Conservation (phyloP, 2,329 filamentous ascomycete genomes). For the Fusarium duplospermum region DNA sequence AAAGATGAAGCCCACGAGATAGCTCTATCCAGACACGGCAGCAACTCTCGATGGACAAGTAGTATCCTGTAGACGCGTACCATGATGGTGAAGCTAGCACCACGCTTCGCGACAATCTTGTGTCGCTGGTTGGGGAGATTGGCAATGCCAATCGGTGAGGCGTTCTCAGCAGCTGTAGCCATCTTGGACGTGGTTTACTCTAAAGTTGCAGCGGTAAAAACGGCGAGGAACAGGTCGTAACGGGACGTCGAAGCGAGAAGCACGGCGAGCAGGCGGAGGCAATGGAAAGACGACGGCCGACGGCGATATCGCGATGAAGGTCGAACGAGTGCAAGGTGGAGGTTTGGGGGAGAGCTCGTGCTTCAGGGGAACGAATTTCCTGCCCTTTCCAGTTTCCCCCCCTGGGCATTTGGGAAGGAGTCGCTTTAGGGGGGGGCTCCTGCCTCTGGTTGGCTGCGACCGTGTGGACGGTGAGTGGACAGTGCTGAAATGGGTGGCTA, state of each 20-base stretch:
- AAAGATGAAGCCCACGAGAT: constrained; percentile 1
- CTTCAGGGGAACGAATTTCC: constrained; percentile 54
- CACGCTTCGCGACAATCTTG: constrained; percentile 83
- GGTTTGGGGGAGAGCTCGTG: constrained; percentile 45
- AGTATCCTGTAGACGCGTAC: constrained; percentile 62
- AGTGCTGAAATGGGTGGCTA: constrained; percentile 38
- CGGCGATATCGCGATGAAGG: constrained; percentile 42
- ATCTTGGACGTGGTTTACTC: constrained; percentile 52
- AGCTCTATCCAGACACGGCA: neutral
- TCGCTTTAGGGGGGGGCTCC: constrained; percentile 38
- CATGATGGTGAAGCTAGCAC: constrained; percentile 99
- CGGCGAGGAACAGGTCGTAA: constrained; percentile 6
- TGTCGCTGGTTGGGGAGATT: constrained; percentile 80
- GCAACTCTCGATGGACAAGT: neutral
- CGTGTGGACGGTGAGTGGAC: constrained; percentile 41
- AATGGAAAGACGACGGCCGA: constrained; percentile 37
- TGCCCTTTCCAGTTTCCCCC: constrained; percentile 39
- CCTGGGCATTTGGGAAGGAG: constrained; percentile 39
- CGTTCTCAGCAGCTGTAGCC: constrained; percentile 69
- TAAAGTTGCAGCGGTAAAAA: constrained; percentile 16
- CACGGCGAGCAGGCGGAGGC: constrained; percentile 33
- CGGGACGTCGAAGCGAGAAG: constrained; percentile 18
- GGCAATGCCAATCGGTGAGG: constrained; percentile 78
- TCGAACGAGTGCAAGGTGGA: constrained; percentile 46
- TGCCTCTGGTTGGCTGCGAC: constrained; percentile 47